Conservation (phyloP, 78 protist species). For the Tieghemostelium lacteum region DNA sequence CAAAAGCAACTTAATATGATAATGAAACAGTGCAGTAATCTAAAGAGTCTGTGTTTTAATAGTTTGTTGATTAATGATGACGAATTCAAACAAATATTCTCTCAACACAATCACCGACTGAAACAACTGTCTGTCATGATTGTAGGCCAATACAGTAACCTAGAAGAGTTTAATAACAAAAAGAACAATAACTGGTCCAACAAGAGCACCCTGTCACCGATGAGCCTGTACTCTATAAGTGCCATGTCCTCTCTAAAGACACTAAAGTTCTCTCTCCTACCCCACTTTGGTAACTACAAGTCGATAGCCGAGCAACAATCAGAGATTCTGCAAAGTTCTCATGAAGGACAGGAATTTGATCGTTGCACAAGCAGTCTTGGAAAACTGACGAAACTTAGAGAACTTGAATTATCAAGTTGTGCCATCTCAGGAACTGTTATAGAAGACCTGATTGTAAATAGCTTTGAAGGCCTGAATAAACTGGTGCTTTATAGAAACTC, state of each 20-base stretch:
- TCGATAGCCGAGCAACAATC: background rate
- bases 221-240: constrained; percentile 17
- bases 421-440: background rate
- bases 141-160: constrained; percentile 15
- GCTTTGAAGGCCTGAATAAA: background rate
- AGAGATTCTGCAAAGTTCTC: background rate
- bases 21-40: constrained; percentile 24
- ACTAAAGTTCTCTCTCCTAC: constrained; percentile 37
- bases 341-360: background rate
- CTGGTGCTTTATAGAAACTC: constrained; percentile 47
- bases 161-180: constrained; percentile 16
- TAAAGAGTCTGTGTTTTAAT: constrained; percentile 9
- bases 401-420: constrained; percentile 52
- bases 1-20: constrained; percentile 22
- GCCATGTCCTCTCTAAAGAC: constrained; percentile 14
- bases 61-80: constrained; percentile 28
- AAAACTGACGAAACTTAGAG: constrained; percentile 21
- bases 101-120: background rate
- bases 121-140: constrained; percentile 28
- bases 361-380: background rate
- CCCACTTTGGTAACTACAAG: constrained; percentile 37
- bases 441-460: background rate
- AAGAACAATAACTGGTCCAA: background rate
- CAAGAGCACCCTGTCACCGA: constrained; percentile 20
- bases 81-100: constrained; percentile 10